phyloP scores from a whole-genome alignment of 1,139 yeast species.

The Insectozyma bohioensis region DNA sequence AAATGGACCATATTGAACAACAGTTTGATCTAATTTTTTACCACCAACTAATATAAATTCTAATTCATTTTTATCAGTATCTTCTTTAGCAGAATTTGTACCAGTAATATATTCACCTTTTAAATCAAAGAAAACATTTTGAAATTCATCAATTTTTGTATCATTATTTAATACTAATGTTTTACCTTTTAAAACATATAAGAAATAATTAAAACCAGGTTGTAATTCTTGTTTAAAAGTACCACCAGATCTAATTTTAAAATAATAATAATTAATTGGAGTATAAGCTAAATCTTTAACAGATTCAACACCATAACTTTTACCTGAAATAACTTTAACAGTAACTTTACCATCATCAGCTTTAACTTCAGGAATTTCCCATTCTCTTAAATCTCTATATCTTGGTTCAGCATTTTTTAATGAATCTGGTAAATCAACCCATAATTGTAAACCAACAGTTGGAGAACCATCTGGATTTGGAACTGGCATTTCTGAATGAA shows the following conservation, averaged over 20 bases:
- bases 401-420: constrained; percentile 72
- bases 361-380: constrained; percentile 66
- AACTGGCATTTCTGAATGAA: constrained; percentile 87
- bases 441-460: constrained; percentile 76
- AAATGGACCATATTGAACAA: constrained; percentile 90
- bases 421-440: constrained; percentile 85
- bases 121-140: constrained; percentile 62
- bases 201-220: constrained; percentile 64
- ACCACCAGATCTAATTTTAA: constrained; percentile 67
- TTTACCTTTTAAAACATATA: constrained; percentile 68
- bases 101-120: constrained; percentile 64
- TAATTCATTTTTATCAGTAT: constrained; percentile 28
- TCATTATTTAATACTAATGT: constrained; percentile 47
- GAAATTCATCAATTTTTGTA: constrained; percentile 41
- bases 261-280: constrained; percentile 77
- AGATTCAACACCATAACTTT: constrained; percentile 72
- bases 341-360: constrained; percentile 66
- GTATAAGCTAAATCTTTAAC: constrained; percentile 79
- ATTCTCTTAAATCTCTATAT: constrained; percentile 72
- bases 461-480: constrained; percentile 54
- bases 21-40: constrained; percentile 68
- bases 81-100: constrained; percentile 37
- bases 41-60: constrained; percentile 78
- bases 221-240: constrained; percentile 62
- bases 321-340: constrained; percentile 78